These are phyloP conservation scores for Amanita molliuscula DNA, from an alignment of 768 basidiomycete genomes.

Conservation along the genomic window DNA sequence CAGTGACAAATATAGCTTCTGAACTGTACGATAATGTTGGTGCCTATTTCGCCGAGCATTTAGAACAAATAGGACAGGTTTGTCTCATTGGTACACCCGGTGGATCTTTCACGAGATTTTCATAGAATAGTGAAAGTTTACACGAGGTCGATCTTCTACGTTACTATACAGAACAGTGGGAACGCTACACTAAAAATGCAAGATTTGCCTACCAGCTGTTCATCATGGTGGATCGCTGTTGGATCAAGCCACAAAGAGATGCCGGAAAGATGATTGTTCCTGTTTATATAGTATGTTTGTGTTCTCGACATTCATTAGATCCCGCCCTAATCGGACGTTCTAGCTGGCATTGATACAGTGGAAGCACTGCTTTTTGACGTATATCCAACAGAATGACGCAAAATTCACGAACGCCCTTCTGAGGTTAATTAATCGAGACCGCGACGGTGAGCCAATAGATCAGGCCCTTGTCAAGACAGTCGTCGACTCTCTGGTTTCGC, in stretches of 20 bases:
- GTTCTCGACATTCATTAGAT: background rate
- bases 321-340: slow-evolving; percentile 4
- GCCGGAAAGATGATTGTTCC: slow-evolving; percentile 92
- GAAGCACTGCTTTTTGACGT: slow-evolving; percentile 85
- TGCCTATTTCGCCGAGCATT: slow-evolving; percentile 79
- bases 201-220: slow-evolving; percentile 95
- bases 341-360: slow-evolving; percentile 94
- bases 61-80: slow-evolving; percentile 53
- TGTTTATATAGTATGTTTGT: slow-evolving; percentile 77
- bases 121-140: slow-evolving; percentile 67
- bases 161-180: slow-evolving; percentile 92
- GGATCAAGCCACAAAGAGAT: slow-evolving; percentile 97
- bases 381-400: slow-evolving; percentile 67
- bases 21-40: slow-evolving; percentile 90
- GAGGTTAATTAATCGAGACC: slow-evolving; percentile 81
- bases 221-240: slow-evolving; percentile 95
- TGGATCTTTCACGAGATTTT: slow-evolving; percentile 11
- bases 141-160: slow-evolving; percentile 83
- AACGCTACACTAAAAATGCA: slow-evolving; percentile 92
- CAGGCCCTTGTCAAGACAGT: slow-evolving; percentile 95
- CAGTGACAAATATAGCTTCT: too few species aligned
- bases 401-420: slow-evolving; percentile 85
- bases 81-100: slow-evolving; percentile 9
- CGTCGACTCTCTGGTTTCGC: slow-evolving; percentile 91
- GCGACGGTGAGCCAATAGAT: slow-evolving; percentile 93